Evolutionary conservation across 305 asterid species (phyloP), one percentile per base, ranked within the genome.

Genomic region (Fraxinus xanthoxyloides): DNA sequence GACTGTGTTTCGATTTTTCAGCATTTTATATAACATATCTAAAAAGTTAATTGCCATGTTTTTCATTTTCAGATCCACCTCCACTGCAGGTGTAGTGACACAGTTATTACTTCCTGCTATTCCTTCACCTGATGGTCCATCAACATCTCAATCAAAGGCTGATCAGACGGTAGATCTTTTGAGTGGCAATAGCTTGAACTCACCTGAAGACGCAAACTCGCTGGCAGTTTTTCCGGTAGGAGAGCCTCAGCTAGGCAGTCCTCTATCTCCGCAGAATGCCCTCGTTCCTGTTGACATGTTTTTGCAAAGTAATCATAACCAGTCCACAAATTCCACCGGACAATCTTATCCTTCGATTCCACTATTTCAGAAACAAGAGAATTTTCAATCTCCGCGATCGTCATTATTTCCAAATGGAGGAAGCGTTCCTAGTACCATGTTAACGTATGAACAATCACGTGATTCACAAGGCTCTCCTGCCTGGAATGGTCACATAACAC

Each of bases 211-310:
- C 2, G 76, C 28, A 32, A n/a, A 72, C 76, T 82, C 94, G 12
- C 81, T 91, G 87, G 97, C 99, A 73, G 89, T 93, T 80, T 98
- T 92, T 85, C 95, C 98, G 8, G 91, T 92, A 31, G 93, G 93
- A 80, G 93, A 84, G 82, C 93, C 95, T 79, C 94, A 91, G 87
- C 92, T 93, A 56, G 88, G 85, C 15, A 89, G 90, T 83, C 93
- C 94, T 15, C 86, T 85, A 21, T 89, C 96, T 84, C 92, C 92
- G 83, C 94, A 93, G 84, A 93, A 94, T 80, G 95, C 98, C 75
- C 94, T 97, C 67, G 97, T 93, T 78, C 97, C 95, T 56, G 93
- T 93, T 73, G 99, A 97, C 90, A 90, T 97, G 96, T 94, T 90
- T 87, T 83, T 94, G 70, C 86, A 79, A 73, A 87, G 77, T 76